Conservation (phyloP, 1,139 yeast species). For the Yamadazyma diddensiae region DNA sequence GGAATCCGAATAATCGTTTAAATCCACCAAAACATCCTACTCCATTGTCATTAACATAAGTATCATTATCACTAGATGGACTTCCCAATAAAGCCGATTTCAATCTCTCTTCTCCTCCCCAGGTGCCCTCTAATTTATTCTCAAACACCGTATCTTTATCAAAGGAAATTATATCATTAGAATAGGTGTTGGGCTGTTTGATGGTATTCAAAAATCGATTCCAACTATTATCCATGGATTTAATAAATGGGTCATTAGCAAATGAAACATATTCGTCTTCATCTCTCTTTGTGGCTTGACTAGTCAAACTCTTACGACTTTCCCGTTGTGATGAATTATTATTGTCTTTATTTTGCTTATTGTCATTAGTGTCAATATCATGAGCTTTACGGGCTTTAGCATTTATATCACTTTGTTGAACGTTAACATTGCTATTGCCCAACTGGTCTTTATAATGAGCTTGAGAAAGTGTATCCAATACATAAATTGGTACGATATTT, state of each 20-base stretch:
- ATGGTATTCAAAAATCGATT: conserved; percentile 34
- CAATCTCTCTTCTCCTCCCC: conserved; percentile 73
- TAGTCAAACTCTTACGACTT: neutral
- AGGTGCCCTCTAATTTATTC: conserved; percentile 37
- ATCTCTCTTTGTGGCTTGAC: conserved; percentile 12
- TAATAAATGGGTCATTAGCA: conserved; percentile 39
- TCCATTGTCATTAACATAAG: conserved; percentile 18
- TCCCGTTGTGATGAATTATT: conserved; percentile 2
- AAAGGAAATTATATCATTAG: conserved; percentile 24
- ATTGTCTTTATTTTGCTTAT: conserved; percentile 2
- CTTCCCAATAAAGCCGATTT: conserved; percentile 50
- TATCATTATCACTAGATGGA: conserved; percentile 27
- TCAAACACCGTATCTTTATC: conserved; percentile 22
- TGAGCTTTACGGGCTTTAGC: conserved; percentile 5
- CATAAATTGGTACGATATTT: conserved; percentile 54
- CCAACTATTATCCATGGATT: conserved; percentile 40
- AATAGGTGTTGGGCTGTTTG: conserved; percentile 35
- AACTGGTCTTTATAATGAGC: conserved; percentile 41
- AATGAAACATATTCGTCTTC: conserved; percentile 35
- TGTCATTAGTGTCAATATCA: conserved; percentile 1
- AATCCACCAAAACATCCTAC: conserved; percentile 7
- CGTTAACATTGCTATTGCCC: conserved; percentile 29
- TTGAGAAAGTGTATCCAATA: conserved; percentile 50
- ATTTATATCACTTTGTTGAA: conserved; percentile 10
- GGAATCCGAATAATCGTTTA: neutral